Evolutionary conservation across 345 rosid genomes (phyloP), one percentile per base, ranked within the genome.

Genomic region (Anastatica hierochuntica): DNA sequence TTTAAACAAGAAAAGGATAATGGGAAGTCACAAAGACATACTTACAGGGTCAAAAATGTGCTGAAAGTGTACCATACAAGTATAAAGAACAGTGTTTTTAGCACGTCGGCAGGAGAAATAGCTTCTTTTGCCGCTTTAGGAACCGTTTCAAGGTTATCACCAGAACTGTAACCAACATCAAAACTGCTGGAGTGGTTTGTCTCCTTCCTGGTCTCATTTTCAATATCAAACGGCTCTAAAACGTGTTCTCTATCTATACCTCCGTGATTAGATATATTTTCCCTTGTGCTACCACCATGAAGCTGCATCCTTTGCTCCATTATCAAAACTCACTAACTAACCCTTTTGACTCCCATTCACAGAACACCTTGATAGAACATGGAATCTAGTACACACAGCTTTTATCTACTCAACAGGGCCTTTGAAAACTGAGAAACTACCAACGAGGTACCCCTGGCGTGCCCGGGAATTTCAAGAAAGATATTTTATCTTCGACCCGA

Each of bases 1-100:
- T 2, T 15, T 31, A 12, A 38, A 27, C 7, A 39, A 42, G 37
- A 57, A 33, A 40, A 45, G 13, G 27, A 53, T 14, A 34, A 40
- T 0, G 15, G 21, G 8, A n/a, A 9, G 40, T 53, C 24, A 8
- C 43, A 59, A 43, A 41, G 20, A 72, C 38, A 53, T 63, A 81
- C 99, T 88, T 76, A 94, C 99, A 94, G 58, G 27, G 99, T 88
- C 83, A 94, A 80, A 78, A 94, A 82, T 37, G 99, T 94, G 83
- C 99, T 94, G 79, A 85, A 94, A 36, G 90, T 83, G 76, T 88
- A 94, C 99, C 99, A 94, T 50, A 88, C 84, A 72, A 94, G 94
- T 60, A 94, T 85, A 61, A 94, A 77, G 77, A 88, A 88, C 58
- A 94, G 63, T 44, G 97, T 94, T 72, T 85, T 94, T 64, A 85